phyloP scores from a whole-genome alignment of 352 stramenopile genomes.

The Pythium apleroticum region DNA sequence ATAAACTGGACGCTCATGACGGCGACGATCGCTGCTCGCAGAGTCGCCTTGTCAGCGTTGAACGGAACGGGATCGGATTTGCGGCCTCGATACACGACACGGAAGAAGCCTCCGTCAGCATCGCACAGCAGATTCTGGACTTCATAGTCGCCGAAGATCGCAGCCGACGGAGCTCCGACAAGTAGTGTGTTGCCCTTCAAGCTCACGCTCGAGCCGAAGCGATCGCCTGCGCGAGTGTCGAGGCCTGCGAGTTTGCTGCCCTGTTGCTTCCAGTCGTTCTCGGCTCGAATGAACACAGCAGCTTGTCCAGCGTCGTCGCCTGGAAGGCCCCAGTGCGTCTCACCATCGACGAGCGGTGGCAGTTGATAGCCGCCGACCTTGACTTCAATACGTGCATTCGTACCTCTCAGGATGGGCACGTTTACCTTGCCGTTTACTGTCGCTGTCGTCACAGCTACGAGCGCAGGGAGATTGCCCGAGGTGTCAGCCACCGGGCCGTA shows the following conservation, averaged over 20 bases:
- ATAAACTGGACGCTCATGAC: constrained; percentile 57
- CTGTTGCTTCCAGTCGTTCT: constrained; percentile 81
- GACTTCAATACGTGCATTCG: constrained; percentile 52
- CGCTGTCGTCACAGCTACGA: constrained; percentile 44
- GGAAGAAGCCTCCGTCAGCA: constrained; percentile 71
- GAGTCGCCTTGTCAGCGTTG: constrained; percentile 44
- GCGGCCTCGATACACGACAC: constrained; percentile 55
- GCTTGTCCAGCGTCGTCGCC: constrained; percentile 58
- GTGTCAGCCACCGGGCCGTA: constrained; percentile 70
- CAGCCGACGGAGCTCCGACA: constrained; percentile 61
- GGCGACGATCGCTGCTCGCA: constrained; percentile 52
- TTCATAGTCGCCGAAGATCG: constrained; percentile 75
- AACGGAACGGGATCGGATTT: constrained; percentile 60
- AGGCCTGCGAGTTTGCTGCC: constrained; percentile 45
- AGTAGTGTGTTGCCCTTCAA: constrained; percentile 51
- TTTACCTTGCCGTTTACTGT: constrained; percentile 29
- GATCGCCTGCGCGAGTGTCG: constrained; percentile 64
- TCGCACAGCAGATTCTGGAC: constrained; percentile 70
- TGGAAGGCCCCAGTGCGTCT: constrained; percentile 55
- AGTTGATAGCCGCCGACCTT: constrained; percentile 54
- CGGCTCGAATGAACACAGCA: constrained; percentile 59
- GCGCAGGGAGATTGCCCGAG: constrained; percentile 62
- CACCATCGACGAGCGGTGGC: constrained; percentile 28
- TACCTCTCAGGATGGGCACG: constrained; percentile 43
- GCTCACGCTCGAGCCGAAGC: constrained; percentile 76